Evolutionary conservation across 1,284 basidiomycete species (phyloP).

Genomic region (Ustilago cynodontis): DNA sequence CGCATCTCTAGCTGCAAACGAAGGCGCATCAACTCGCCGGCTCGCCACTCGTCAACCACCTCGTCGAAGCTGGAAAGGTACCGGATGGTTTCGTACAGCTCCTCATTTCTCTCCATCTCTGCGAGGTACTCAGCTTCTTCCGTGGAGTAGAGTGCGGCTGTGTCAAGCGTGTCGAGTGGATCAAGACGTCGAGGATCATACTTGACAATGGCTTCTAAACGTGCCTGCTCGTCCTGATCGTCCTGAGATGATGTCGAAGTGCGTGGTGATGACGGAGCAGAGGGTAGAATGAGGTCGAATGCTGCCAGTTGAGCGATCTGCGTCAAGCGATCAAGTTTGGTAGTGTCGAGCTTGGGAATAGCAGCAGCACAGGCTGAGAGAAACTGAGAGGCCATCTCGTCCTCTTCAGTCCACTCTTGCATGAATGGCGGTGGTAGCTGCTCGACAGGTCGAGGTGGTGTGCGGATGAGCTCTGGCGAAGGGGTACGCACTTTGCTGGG

Average conservation of each 20-base stretch:
- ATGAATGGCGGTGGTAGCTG: conserved; percentile 9
- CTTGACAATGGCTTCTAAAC: conserved; percentile 9
- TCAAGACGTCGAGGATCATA: conserved; percentile 28
- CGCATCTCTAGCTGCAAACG: conserved; percentile 48
- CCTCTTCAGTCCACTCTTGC: conserved; percentile 43
- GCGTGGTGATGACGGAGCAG: conserved; percentile 10
- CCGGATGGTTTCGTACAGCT: conserved; percentile 31
- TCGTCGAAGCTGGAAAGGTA: conserved; percentile 46
- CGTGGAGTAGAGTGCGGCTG: conserved; percentile 20
- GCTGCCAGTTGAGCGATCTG: conserved; percentile 48
- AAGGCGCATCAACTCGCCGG: conserved; percentile 32
- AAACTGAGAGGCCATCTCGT: conserved; percentile 42
- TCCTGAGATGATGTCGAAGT: conserved; percentile 10
- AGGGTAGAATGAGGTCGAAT: conserved; percentile 27
- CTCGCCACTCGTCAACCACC: conserved; percentile 46
- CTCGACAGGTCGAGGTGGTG: conserved; percentile 9
- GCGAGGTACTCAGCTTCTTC: conserved; percentile 39
- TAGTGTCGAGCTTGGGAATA: conserved; percentile 36
- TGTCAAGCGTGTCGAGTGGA: conserved; percentile 40
- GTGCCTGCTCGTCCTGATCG: conserved; percentile 13
- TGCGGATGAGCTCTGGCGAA: conserved; percentile 22
- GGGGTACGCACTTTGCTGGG: conserved; percentile 17
- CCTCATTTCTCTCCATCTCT: conserved; percentile 22
- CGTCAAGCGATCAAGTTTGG: conserved; percentile 42
- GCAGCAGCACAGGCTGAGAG: conserved; percentile 27